These are phyloP conservation scores for Vigna mungo DNA, from an alignment of 306 rosid genomes.

Conservation along the genomic window DNA sequence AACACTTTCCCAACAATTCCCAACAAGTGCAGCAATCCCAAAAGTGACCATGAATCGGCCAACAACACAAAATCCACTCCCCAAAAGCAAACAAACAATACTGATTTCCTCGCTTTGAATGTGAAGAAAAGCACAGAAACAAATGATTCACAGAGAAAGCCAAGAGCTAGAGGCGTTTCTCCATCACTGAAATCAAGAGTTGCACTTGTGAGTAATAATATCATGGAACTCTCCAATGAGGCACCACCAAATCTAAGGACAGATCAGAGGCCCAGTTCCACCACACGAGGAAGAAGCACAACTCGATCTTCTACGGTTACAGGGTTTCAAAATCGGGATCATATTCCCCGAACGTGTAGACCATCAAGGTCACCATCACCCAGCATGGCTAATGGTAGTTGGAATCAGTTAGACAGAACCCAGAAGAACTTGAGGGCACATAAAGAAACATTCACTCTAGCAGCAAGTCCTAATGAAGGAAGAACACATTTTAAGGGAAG, in stretches of 20 bases:
- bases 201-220: constrained; percentile 12
- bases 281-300: constrained; percentile 55
- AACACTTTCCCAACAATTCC: background rate
- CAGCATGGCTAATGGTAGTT: constrained; percentile 58
- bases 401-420: constrained; percentile 46
- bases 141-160: constrained; percentile 44
- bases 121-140: constrained; percentile 47
- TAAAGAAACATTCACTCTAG: constrained; percentile 31
- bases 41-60: constrained; percentile 20
- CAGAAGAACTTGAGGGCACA: constrained; percentile 44
- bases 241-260: constrained; percentile 67
- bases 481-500: constrained; percentile 67
- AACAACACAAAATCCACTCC: constrained; percentile 32
- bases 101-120: constrained; percentile 47
- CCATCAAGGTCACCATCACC: constrained; percentile 79
- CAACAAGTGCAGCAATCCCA: constrained; percentile 16
- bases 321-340: constrained; percentile 41
- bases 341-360: constrained; percentile 43
- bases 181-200: constrained; percentile 60
- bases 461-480: constrained; percentile 35
- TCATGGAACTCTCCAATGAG: constrained; percentile 57
- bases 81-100: constrained; percentile 44
- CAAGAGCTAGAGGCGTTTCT: constrained; percentile 56
- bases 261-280: constrained; percentile 59
- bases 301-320: constrained; percentile 33